A percentile compares a stretch with the other conserved stretches of the same genome.
These are phyloP conservation scores for Usnea hakonensis DNA, from an alignment of 495 filamentous ascomycete genomes.

Conservation along the genomic window DNA sequence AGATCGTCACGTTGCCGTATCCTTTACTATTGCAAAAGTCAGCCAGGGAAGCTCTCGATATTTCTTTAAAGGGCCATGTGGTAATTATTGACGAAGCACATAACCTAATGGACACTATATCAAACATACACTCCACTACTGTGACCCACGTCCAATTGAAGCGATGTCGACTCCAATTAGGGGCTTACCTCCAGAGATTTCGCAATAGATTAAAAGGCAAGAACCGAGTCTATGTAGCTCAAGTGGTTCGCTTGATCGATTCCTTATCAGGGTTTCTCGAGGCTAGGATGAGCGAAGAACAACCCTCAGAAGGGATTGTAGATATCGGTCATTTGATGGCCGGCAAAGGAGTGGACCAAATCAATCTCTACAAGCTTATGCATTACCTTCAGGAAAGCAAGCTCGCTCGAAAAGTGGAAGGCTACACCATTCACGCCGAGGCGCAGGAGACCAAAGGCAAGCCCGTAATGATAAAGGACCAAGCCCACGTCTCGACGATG, in stretches of 20 bases:
- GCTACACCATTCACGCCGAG: conserved; percentile 60
- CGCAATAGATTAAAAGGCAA: conserved; percentile 82
- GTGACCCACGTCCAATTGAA: conserved; percentile 66
- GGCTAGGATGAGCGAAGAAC: conserved; percentile 32
- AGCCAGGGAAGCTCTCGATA: conserved; percentile 76
- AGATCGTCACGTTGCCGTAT: conserved; percentile 93
- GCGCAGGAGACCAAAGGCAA: conserved; percentile 30
- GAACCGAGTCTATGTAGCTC: conserved; percentile 86
- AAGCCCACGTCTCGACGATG: conserved; percentile 35
- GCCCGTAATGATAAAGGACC: conserved; percentile 19
- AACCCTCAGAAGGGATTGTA: conserved; percentile 52
- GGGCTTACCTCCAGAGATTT: conserved; percentile 78
- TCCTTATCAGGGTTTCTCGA: conserved; percentile 64
- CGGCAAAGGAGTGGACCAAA: conserved; percentile 86
- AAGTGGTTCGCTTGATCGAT: conserved; percentile 71
- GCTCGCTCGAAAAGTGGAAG: conserved; percentile 87
- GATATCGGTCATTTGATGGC: conserved; percentile 61
- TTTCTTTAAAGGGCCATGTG: conserved; percentile 80
- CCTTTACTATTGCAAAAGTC: conserved; percentile 82
- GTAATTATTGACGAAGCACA: conserved; percentile 96
- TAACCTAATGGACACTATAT: conserved; percentile 92
- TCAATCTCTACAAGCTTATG: conserved; percentile 84
- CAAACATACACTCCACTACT: conserved; percentile 74
- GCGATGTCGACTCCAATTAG: conserved; percentile 62
- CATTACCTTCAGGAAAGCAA: conserved; percentile 87